Conservation (phyloP, 352 stramenopile species). For the Phytophthora idaei region DNA sequence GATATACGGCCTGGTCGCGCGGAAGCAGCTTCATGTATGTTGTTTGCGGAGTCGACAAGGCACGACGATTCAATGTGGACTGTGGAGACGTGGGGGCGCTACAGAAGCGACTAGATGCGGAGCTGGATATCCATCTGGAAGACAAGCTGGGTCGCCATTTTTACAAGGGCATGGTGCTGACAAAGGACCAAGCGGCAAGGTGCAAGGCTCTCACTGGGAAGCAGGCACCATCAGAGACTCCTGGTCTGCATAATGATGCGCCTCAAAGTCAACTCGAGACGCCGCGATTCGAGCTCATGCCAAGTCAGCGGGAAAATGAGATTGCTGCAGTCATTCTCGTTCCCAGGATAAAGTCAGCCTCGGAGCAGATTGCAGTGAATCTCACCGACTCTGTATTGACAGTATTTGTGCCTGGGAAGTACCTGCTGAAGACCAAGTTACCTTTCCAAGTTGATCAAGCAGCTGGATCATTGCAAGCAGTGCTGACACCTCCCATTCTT, state of each 20-base stretch:
- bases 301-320: constrained; percentile 35
- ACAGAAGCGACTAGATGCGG: constrained; percentile 48
- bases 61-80: constrained; percentile 27
- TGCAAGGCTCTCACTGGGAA: constrained; percentile 46
- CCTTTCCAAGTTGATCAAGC: constrained; percentile 51
- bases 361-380: constrained; percentile 51
- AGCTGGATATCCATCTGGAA: constrained; percentile 57
- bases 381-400: constrained; percentile 52
- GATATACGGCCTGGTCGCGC: constrained; percentile 66
- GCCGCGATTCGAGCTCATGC: constrained; percentile 48
- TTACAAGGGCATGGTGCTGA: constrained; percentile 63
- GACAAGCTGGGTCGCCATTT: constrained; percentile 67
- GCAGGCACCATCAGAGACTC: neutral
- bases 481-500: constrained; percentile 39
- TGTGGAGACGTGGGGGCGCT: constrained; percentile 39
- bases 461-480: constrained; percentile 17
- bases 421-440: constrained; percentile 52
- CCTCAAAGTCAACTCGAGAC: constrained; percentile 28
- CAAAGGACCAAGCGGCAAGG: constrained; percentile 65
- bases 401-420: constrained; percentile 59
- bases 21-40: constrained; percentile 78
- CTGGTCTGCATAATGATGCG: neutral
- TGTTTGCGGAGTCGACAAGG: constrained; percentile 46
- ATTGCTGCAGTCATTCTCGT: constrained; percentile 50
- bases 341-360: constrained; percentile 42